Percentiles rank a stretch among this genome's conserved stretches.
Evolutionary conservation across 208 protist species (phyloP).

Genomic region (Novymonas esmeraldas): DNA sequence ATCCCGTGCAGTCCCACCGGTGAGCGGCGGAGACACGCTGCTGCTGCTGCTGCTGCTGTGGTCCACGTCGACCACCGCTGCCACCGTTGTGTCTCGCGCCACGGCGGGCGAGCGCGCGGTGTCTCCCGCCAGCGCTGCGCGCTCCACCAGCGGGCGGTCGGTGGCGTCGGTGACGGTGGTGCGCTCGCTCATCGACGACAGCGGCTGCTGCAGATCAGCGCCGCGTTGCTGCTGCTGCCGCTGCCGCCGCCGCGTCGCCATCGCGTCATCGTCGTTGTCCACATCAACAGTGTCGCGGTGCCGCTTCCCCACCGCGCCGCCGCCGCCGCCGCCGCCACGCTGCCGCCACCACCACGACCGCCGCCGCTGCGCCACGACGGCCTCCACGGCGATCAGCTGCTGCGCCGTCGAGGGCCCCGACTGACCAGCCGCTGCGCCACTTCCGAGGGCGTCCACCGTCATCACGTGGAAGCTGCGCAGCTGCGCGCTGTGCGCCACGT

Average conservation of each 20-base stretch:
- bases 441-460: constrained; percentile 48
- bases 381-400: constrained; percentile 2
- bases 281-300: too few species aligned
- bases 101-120: constrained; percentile 5
- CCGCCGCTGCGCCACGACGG: background rate
- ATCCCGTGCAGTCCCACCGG: too few species aligned
- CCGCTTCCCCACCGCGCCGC: too few species aligned
- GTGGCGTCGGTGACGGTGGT: too few species aligned
- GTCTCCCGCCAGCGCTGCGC: constrained; percentile 8
- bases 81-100: constrained; percentile 1
- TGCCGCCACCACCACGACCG: too few species aligned
- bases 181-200: too few species aligned
- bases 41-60: background rate
- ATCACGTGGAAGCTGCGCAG: constrained; percentile 38
- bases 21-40: too few species aligned
- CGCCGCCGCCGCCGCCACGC: background rate
- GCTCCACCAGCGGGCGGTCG: background rate
- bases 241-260: background rate
- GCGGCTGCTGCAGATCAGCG: background rate
- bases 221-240: background rate
- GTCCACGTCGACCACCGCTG: constrained; percentile 21
- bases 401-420: background rate
- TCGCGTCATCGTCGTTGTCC: too few species aligned
- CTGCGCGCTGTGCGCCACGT: constrained; percentile 62
- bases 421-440: too few species aligned